Evolutionary conservation across 495 filamentous ascomycete species (phyloP), one percentile per base, ranked within the genome.

Genomic region (Lepidopterella palustris): DNA sequence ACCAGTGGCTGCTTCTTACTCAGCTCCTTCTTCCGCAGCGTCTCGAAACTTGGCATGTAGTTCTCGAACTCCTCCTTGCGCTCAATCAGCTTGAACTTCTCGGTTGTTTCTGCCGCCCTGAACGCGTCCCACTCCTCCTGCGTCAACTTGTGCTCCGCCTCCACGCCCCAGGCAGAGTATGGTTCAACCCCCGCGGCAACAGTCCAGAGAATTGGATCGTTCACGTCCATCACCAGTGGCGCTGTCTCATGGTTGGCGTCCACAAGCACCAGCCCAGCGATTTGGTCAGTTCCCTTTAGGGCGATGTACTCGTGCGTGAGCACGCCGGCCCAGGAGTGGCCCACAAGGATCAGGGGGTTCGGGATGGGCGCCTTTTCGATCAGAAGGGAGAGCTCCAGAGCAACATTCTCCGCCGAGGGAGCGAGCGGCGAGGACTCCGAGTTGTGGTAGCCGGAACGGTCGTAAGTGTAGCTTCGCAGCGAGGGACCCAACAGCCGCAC

Each of bases 41-140:
- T 63, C 31, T 58, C 54, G 45, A 63, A 63, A 53, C 60, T 63
- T 25, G 45, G 55, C 25, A 9, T 47, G 45, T 63, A 63, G 9
- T 25, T 26, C 40, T 62, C 59, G 39, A 27, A 24, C 11, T 59
- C 59, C 56, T 63, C 60, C 53, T 63, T 63, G 9, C 47, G 31
- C 27, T 9, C 54, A 20, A 39, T 23, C 54, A 39, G 45, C 60
- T 59, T 45, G 56, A 48, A 53, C 32, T 63, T 63, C 45, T 59
- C 60, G 24, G 60, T 63, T 27, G 55, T 24, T 25, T 59, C 60
- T 15, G 51, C 60, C 51, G 42, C 26, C 39, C 32, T 13, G 18
- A 59, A 63, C 60, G 60, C 60, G 42, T 52, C 60, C 60, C 60
- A 63, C 55, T 63, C 60, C 55, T 63, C 56, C 60, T 26, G 55